Evolutionary conservation across 2,329 filamentous ascomycete genomes (phyloP).

Genomic region (Stromatinia cepivora): DNA sequence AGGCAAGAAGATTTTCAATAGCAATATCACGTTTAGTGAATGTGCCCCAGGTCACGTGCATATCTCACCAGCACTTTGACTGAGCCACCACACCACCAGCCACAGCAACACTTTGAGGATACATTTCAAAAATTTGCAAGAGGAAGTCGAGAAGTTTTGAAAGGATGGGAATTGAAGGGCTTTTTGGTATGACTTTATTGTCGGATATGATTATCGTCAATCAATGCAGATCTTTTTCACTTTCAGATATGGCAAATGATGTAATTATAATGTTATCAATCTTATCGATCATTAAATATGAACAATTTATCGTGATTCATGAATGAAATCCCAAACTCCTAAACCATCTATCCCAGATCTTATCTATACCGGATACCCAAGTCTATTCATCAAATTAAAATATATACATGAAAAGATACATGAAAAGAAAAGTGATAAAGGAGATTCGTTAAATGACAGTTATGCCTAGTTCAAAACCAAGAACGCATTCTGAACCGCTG

Average conservation of each 20-base stretch:
- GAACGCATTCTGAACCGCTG: not conserved
- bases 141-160: not conserved
- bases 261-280: not conserved
- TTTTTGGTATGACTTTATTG: not conserved
- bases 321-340: conserved; percentile 15
- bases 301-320: not conserved
- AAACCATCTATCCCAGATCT: conserved; percentile 6
- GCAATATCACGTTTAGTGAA: not conserved
- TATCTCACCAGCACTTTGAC: not conserved
- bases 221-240: not conserved
- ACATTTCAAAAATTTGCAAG: not conserved
- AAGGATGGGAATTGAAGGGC: not conserved
- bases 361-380: conserved; percentile 14
- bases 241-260: not conserved
- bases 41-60: not conserved
- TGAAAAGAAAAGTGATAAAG: not conserved
- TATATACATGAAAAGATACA: not conserved
- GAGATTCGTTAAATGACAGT: not conserved
- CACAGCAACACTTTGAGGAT: not conserved
- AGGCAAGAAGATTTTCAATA: not conserved
- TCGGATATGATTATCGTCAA: not conserved
- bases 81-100: not conserved
- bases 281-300: not conserved
- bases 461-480: conserved; percentile 17
- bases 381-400: conserved; percentile 5